Evolutionary conservation across 805 yeast species (phyloP), one percentile per base, ranked within the genome.

Genomic region (Myxozyma vanderwaltii): DNA sequence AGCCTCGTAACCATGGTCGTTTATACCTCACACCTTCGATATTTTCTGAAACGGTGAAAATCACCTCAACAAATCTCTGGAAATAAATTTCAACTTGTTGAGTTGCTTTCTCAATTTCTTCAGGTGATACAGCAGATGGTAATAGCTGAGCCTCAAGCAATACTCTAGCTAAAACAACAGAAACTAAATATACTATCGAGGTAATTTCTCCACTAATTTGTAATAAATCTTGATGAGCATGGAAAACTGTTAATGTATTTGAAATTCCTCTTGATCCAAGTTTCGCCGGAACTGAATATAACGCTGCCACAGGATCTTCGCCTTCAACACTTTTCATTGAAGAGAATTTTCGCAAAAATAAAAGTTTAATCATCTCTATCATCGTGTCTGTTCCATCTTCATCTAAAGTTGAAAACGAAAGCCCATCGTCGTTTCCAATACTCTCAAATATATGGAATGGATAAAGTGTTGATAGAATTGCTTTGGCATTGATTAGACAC

Each of bases 1-100:
- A 62, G 17, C 61, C 65, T 17, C 65, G 65, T 10, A 62, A 27
- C 65, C 65, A 62, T 17, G 65, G 65, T 1, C 53, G 53, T 33
- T 60, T 60, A 29, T 52, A 56, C 5, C 21, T 43, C 27, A n/a
- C 35, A 26, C 61, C 61, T 17, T 56, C 57, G 5, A 27, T 23
- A n/a, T 24, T 33, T 38, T 58, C 59, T 3, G 57, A 45, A 1
- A 44, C 41, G 13, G 52, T 29, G 29, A 61, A 58, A 33, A 61
- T 17, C 4, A 61, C 57, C 4, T 41, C 48, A n/a, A 58, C 54
- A 41, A 61, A 58, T 7, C 56, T 47, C 13, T 45, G 33, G 23
- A 40, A 29, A 24, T 52, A 51, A 21, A 21, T 43, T 2, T 49
- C 47, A 12, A 61, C 39, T 12, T 23, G 24, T 4, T 27, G 33